Base-by-base conservation (phyloP, 1,284 basidiomycete species). In the Phlebopus sp. region DNA sequence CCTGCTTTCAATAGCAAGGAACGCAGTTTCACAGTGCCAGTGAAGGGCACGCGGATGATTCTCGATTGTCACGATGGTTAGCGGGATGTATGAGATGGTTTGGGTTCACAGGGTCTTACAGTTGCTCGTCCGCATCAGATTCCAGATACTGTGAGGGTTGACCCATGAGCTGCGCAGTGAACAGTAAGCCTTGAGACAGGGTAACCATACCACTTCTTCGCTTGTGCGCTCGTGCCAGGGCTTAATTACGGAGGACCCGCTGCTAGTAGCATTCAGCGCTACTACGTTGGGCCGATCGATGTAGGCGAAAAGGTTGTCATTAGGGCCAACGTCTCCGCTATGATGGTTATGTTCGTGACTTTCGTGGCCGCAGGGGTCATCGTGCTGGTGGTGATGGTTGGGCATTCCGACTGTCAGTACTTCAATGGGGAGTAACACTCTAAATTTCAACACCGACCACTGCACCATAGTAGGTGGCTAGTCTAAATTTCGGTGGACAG, bases 71-170 rank as follows among this genome's bases (percentile, higher is more conserved):
- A 40, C 32, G 15, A 31, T 42, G 42, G 49, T 55, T 39, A 52
- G 50, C 50, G 40, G 18, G 15, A 14, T 19, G 42, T 31, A 14
- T 17, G 5, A 38, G 21, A 46, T 39, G 32, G 42, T 39, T 50
- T 47, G 18, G 48, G 44, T 21, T 23, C 30, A 44, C 14, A 14
- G 41, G 43, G 45, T 53, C 75, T 55, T 66, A 89, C 87, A 92
- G 67, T 66, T 91, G 86, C 61, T 90, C 88, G 64, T 92, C 89
- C 31, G 84, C 84, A 55, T 92, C 90, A 11, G 89, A 91, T 62
- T 89, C 83, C 35, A 92, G 55, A 55, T 70, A 87, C 89, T 92
- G 49, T 2, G 29, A 10, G 44, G 36, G 46, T n/a, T 42, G 27
- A 11, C 41, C 27, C 17, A 42, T 37, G 44, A 42, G 40, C 27